Base-by-base conservation (phyloP, 306 rosid genomes). In the Biancaea sappan region DNA sequence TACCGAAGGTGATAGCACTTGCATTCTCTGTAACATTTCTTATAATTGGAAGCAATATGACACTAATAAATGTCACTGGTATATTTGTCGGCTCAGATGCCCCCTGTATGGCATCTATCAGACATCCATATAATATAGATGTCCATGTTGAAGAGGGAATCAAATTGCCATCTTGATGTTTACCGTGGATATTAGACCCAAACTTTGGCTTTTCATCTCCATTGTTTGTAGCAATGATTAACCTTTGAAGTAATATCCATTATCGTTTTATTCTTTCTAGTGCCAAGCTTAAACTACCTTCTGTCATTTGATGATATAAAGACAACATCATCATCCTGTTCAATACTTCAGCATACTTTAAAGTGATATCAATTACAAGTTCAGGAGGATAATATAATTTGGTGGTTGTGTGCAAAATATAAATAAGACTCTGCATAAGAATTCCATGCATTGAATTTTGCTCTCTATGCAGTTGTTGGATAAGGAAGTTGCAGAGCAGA, bases 71-170 rank as follows among this genome's bases (percentile, higher is more conserved):
- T n/a, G n/a, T n/a, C n/a, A n/a, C n/a, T n/a, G n/a, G n/a, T n/a
- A n/a, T n/a, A n/a, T n/a, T n/a, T n/a, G n/a, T n/a, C n/a, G n/a
- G n/a, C n/a, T n/a, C n/a, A n/a, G n/a, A n/a, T n/a, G n/a, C n/a
- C n/a, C n/a, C n/a, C n/a, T n/a, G n/a, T n/a, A n/a, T n/a, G n/a
- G n/a, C n/a, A n/a, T n/a, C n/a, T n/a, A n/a, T n/a, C n/a, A n/a
- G n/a, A n/a, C n/a, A n/a, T n/a, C n/a, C n/a, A n/a, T n/a, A n/a
- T n/a, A n/a, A n/a, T n/a, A n/a, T n/a, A n/a, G n/a, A n/a, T n/a
- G n/a, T 89, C 98, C 98, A 91, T 65, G 98, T 89, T 44, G 97
- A 93, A 77, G 96, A 83, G 51, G 96, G 97, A 86, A 91, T 84
- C 79, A 93, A 73, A 70, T 91, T 91, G 80, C 93, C 91, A 72